Conservation (phyloP, 345 rosid genomes). For the Acer yangbiense region DNA sequence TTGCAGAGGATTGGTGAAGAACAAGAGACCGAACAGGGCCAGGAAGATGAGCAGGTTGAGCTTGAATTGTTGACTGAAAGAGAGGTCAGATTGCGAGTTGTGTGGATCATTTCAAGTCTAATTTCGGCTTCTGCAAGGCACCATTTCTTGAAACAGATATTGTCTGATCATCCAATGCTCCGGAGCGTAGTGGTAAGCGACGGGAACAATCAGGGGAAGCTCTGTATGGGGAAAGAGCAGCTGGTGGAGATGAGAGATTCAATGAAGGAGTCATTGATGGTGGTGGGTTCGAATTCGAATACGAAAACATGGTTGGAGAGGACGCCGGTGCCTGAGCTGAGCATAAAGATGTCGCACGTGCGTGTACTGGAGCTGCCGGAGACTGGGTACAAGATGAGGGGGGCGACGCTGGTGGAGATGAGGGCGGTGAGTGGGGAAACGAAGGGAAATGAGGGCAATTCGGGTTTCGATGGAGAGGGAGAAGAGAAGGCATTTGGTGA, state of each 20-base stretch:
- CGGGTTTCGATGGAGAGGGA: constrained; percentile 16
- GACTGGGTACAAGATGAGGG: constrained; percentile 39
- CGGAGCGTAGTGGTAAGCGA: constrained; percentile 32
- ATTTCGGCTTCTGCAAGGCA: constrained; percentile 41
- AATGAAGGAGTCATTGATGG: background rate
- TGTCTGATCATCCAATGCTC: constrained; percentile 28
- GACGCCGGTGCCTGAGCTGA: constrained; percentile 39
- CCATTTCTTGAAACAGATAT: constrained; percentile 27
- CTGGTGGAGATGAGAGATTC: constrained; percentile 33
- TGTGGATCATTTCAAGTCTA: constrained; percentile 43
- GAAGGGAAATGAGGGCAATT: background rate
- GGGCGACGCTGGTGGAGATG: constrained; percentile 45
- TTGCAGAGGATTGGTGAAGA: constrained; percentile 2
- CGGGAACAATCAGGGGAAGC: constrained; percentile 34
- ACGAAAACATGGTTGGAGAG: constrained; percentile 20
- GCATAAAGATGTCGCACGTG: constrained; percentile 37
- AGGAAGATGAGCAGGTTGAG: background rate
- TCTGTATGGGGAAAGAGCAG: constrained; percentile 30
- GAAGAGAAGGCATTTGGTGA: constrained; percentile 33
- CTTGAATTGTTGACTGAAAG: constrained; percentile 15
- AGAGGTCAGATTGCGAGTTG: constrained; percentile 33
- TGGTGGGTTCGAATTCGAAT: background rate
- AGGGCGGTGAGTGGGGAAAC: constrained; percentile 24
- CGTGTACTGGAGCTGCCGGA: constrained; percentile 43
- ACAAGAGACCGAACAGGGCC: background rate